Conservation (phyloP, 2,329 filamentous ascomycete species). For the Nemania diffusa region DNA sequence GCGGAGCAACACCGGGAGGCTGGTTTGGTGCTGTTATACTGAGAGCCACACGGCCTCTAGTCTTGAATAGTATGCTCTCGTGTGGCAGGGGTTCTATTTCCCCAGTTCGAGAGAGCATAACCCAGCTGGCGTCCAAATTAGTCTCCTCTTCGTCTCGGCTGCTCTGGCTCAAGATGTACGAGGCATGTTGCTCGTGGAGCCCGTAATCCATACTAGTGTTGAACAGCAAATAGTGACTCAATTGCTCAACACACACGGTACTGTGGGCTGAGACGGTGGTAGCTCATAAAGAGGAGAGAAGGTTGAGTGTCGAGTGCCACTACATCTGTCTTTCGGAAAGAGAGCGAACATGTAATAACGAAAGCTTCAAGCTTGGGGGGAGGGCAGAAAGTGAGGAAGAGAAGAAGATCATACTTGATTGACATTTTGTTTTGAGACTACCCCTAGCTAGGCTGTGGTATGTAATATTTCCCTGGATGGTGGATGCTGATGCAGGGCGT, state of each 20-base stretch:
- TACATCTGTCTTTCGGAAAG: constrained; percentile 40
- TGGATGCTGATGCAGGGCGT: constrained; percentile 42
- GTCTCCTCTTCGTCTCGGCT: constrained; percentile 56
- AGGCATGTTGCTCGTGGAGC: constrained; percentile 57
- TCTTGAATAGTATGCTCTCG: constrained; percentile 83
- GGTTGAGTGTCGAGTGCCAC: constrained; percentile 33
- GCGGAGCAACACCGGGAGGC: constrained; percentile 69
- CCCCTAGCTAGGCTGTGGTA: constrained; percentile 42
- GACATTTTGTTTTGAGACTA: constrained; percentile 51
- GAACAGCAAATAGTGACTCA: constrained; percentile 28
- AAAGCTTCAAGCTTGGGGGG: constrained; percentile 10
- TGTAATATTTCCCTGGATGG: constrained; percentile 37
- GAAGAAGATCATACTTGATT: constrained; percentile 53
- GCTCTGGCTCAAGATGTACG: constrained; percentile 55
- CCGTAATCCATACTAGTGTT: constrained; percentile 50
- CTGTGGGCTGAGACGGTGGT: constrained; percentile 25
- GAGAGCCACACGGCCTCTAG: constrained; percentile 80
- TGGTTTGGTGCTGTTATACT: constrained; percentile 77
- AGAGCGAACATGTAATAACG: constrained; percentile 16
- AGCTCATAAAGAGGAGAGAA: constrained; percentile 35
- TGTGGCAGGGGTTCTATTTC: constrained; percentile 86
- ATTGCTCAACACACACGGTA: constrained; percentile 35
- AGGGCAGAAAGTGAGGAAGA: constrained; percentile 27
- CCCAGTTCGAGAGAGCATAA: constrained; percentile 81
- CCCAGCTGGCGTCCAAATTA: constrained; percentile 76